Evolutionary conservation across 2,329 filamentous ascomycete genomes (phyloP).

Genomic region (Tolypocladium pustulatum): DNA sequence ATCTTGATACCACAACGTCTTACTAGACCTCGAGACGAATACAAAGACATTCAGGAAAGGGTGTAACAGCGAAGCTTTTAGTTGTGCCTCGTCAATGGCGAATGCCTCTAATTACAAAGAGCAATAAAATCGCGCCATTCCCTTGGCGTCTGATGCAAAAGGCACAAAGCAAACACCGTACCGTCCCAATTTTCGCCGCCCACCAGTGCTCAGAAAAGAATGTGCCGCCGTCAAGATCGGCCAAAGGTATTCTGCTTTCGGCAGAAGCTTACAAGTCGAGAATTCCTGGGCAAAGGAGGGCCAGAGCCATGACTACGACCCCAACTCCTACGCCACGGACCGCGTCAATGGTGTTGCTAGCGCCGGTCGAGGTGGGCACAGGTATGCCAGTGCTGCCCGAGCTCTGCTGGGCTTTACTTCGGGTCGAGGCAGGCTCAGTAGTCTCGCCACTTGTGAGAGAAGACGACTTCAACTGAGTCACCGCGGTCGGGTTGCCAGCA

Average conservation of each 20-base stretch:
- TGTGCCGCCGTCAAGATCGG: background rate
- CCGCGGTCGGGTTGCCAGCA: constrained; percentile 7
- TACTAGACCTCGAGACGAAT: background rate
- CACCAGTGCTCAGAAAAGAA: background rate
- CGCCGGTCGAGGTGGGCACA: constrained; percentile 17
- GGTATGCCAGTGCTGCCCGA: constrained; percentile 7
- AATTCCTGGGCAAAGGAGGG: constrained; percentile 13
- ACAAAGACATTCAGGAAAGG: background rate
- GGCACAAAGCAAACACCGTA: constrained; percentile 3
- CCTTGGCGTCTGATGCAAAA: background rate
- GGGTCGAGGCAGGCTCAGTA: constrained; percentile 1
- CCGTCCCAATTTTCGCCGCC: constrained; percentile 1
- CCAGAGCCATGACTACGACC: constrained; percentile 14
- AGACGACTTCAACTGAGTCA: constrained; percentile 11
- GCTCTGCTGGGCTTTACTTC: background rate
- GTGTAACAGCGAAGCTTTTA: background rate
- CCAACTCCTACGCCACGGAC: constrained; percentile 13
- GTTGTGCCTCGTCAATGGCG: background rate
- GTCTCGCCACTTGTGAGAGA: constrained; percentile 6
- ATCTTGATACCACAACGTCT: background rate
- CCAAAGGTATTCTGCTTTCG: background rate
- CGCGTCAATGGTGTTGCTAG: constrained; percentile 11
- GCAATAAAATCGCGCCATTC: background rate
- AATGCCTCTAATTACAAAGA: constrained; percentile 2
- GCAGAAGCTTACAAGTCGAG: background rate